Conservation (phyloP, 2,329 filamentous ascomycete species). For the Lachnellula suecica region DNA sequence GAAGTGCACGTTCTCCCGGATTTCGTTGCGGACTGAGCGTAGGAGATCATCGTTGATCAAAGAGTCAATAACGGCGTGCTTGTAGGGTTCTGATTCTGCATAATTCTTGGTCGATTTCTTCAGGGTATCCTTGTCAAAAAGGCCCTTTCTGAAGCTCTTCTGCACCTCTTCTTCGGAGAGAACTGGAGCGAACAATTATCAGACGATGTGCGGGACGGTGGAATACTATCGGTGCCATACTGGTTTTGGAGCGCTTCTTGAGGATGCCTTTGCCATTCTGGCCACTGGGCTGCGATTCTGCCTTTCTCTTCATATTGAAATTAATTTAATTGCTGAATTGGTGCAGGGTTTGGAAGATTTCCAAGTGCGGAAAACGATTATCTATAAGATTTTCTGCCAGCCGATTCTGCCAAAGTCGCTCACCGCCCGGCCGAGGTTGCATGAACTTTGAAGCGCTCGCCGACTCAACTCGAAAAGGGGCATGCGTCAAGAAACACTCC, state of each 20-base stretch:
- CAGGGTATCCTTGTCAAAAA: constrained; percentile 62
- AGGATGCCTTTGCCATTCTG: constrained; percentile 38
- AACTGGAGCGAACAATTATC: constrained; percentile 21
- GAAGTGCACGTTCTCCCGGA: constrained; percentile 87
- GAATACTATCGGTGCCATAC: constrained; percentile 31
- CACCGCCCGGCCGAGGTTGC: constrained; percentile 13
- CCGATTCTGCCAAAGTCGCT: constrained; percentile 1
- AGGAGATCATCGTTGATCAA: constrained; percentile 81
- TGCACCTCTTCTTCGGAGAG: constrained; percentile 30
- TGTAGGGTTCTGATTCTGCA: constrained; percentile 70
- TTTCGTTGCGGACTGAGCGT: constrained; percentile 83
- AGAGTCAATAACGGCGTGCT: constrained; percentile 83
- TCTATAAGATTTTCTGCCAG: constrained; percentile 14
- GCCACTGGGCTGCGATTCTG: constrained; percentile 44
- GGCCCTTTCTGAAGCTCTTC: constrained; percentile 59
- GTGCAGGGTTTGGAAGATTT: constrained; percentile 2
- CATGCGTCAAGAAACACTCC: constrained; percentile 8
- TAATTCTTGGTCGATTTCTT: constrained; percentile 61
- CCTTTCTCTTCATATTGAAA: constrained; percentile 59
- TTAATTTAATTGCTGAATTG: constrained; percentile 6
- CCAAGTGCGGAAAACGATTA: constrained; percentile 14
- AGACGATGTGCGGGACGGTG: constrained; percentile 16
- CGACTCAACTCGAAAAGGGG: constrained; percentile 18
- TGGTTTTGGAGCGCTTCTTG: constrained; percentile 52
- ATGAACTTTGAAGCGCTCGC: constrained; percentile 25